phyloP scores from a whole-genome alignment of 306 rosid genomes.

The Acacia crassicarpa region DNA sequence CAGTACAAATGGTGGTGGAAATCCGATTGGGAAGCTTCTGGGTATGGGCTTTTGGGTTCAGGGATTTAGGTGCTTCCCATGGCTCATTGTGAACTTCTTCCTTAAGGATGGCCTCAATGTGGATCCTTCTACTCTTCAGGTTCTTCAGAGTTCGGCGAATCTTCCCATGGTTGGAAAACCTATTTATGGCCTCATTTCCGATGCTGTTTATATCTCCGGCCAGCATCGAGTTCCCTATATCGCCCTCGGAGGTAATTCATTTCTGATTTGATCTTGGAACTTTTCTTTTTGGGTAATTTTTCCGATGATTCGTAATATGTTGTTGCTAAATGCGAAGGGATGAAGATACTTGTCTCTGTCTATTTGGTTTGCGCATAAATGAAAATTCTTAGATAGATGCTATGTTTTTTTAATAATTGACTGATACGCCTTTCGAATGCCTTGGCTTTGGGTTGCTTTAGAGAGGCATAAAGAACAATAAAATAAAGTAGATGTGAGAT shows the following conservation, averaged over 20 bases:
- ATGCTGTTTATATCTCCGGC: slow-evolving; percentile 63
- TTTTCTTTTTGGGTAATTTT: background rate
- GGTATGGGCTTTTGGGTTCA: slow-evolving; percentile 89
- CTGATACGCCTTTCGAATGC: slow-evolving; percentile 1
- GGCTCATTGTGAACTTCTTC: slow-evolving; percentile 83
- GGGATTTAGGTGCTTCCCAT: slow-evolving; percentile 87
- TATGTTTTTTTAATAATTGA: background rate
- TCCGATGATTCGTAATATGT: background rate
- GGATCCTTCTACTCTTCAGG: slow-evolving; percentile 78
- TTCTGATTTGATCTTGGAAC: background rate
- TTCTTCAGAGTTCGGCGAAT: slow-evolving; percentile 82
- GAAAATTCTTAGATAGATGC: background rate
- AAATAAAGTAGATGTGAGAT: slow-evolving; percentile 1
- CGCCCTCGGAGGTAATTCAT: slow-evolving; percentile 68
- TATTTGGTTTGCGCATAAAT: background rate
- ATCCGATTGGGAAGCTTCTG: slow-evolving; percentile 51
- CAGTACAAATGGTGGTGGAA: background rate
- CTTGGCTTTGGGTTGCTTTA: slow-evolving; percentile 24
- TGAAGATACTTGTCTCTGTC: background rate
- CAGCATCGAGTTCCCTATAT: slow-evolving; percentile 93
- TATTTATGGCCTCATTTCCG: slow-evolving; percentile 76
- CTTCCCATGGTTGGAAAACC: slow-evolving; percentile 97
- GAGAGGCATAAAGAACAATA: slow-evolving; percentile 32
- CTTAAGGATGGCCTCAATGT: slow-evolving; percentile 80
- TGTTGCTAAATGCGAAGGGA: background rate